Base-by-base conservation (phyloP, 495 filamentous ascomycete species). In the Neurospora sp. region DNA sequence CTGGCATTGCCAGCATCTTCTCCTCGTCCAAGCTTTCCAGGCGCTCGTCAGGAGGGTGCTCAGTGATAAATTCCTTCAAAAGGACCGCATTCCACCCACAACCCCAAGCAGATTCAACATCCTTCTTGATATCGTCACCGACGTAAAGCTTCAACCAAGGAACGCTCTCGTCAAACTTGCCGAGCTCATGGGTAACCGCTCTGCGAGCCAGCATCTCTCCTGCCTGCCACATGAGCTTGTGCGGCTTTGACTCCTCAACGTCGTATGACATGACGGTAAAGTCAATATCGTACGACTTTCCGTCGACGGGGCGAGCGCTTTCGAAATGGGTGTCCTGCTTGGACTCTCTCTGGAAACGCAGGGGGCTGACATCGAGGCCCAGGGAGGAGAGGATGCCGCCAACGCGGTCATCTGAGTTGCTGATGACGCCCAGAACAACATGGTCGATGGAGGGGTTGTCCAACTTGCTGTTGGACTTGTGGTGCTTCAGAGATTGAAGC, bases 401-500 rank as follows among this genome's bases (percentile, higher is more conserved):
- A 1, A 94, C 88, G 0, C 93, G 86, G 76, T 91, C 89, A 78
- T 96, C 93, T 2, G 92, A 94, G 79, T 95, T 96, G 27, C 91
- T 92, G 70, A 95, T 83, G 18, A 94, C 84, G 5, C 93, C 93
- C 0, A 92, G 77, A 10, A 90, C 75, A 3, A 91, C 79, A 6
- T 76, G 72, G 12, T 78, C 74, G 73, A 81, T 83, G 39, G 37
- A 73, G 12, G 9, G 18, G 31, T 35, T 39, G 11, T 60, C 49
- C 5, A 31, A 0, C 20, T 14, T 60, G 20, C 42, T 31, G 39
- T 39, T 41, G 31, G 11, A 60, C 4, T 14, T 69, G 9, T 54
- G 69, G 3, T 49, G 18, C 72, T 82, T 79, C 71, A 93, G 75
- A 1, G 76, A 75, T 31, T 78, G 71, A 37, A 94, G 89, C 72